Evolutionary conservation across 768 basidiomycete species (phyloP).

Genomic region (Tubosaeta sp.): DNA sequence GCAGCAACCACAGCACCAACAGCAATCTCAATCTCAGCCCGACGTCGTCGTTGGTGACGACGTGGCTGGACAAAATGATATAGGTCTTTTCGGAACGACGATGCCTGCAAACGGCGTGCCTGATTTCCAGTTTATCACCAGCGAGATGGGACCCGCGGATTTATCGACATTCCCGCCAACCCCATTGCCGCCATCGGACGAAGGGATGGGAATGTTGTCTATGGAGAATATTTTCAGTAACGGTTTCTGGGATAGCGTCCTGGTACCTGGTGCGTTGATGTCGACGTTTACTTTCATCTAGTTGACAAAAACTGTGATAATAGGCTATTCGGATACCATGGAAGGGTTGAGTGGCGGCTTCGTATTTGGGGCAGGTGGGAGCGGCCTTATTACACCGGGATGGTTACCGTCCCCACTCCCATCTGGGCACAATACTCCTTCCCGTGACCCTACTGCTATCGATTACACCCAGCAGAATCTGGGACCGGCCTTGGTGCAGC

Average conservation of each 20-base stretch:
- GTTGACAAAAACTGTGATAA: slow-evolving; percentile 5
- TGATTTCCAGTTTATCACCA: slow-evolving; percentile 61
- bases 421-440: slow-evolving; percentile 50
- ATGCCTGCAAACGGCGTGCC: slow-evolving; percentile 25
- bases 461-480: slow-evolving; percentile 29
- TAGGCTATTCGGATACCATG: slow-evolving; percentile 76
- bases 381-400: slow-evolving; percentile 76
- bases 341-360: slow-evolving; percentile 85
- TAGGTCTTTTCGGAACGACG: slow-evolving; percentile 25
- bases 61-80: slow-evolving; percentile 21
- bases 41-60: slow-evolving; percentile 21
- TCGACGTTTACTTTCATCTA: background rate
- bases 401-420: slow-evolving; percentile 55
- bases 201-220: slow-evolving; percentile 49
- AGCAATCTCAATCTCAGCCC: slow-evolving; percentile 14
- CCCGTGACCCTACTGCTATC: slow-evolving; percentile 20
- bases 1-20: slow-evolving; percentile 16
- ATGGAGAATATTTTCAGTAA: slow-evolving; percentile 81
- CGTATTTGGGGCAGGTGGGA: slow-evolving; percentile 79
- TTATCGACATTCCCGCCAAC: slow-evolving; percentile 86
- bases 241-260: slow-evolving; percentile 84
- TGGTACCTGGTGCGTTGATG: slow-evolving; percentile 68
- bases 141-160: slow-evolving; percentile 84
- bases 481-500: slow-evolving; percentile 20
- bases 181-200: slow-evolving; percentile 54